Evolutionary conservation across 1,284 basidiomycete genomes (phyloP), one percentile per base, ranked within the genome.

Genomic region (Afroboletus lepidellus): DNA sequence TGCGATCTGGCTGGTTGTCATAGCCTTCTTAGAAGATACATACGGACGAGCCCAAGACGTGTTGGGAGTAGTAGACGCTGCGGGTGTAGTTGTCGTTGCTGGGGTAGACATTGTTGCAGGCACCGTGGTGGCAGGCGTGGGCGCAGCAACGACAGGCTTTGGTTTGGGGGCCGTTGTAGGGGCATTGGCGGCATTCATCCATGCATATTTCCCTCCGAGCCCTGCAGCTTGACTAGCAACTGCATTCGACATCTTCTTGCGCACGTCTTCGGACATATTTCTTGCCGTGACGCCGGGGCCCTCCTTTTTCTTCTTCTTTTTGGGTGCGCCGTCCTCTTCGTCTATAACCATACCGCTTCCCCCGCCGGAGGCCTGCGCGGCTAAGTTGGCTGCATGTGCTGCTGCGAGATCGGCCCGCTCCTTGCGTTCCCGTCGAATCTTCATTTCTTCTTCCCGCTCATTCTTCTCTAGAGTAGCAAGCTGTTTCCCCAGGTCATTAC

Each of bases 191-290:
- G 86, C 80, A 18, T 75, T 90, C 85, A 93, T 90, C 92, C 91
- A 94, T 15, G 89, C 78, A 62, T 92, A 94, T 66, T 87, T 87
- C 20, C 85, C 83, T 2, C 84, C 82, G 30, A 90, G 65, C 0
- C 91, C 90, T n/a, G 90, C 87, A 2, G 88, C 89, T 63, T 90
- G 87, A 60, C 83, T 86, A n/a, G 92, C 91, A 5, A 89, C 87
- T 29, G 88, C 88, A 66, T 93, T 92, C 41, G 87, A 89, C 83
- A 93, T 84, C 66, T 91, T 91, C 77, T 93, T 93, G 58, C 86
- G 76, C 59, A 92, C 87, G 61, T 93, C 91, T 68, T 92, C 91
- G 2, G 84, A 85, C 87, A 94, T 91, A 65, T 92, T 93, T 52
- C 85, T 76, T 46, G 90, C 89, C 0, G 87, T 89, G 11, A 91